Conservation (phyloP, 1,284 basidiomycete species). For the Inonotus hispidus region DNA sequence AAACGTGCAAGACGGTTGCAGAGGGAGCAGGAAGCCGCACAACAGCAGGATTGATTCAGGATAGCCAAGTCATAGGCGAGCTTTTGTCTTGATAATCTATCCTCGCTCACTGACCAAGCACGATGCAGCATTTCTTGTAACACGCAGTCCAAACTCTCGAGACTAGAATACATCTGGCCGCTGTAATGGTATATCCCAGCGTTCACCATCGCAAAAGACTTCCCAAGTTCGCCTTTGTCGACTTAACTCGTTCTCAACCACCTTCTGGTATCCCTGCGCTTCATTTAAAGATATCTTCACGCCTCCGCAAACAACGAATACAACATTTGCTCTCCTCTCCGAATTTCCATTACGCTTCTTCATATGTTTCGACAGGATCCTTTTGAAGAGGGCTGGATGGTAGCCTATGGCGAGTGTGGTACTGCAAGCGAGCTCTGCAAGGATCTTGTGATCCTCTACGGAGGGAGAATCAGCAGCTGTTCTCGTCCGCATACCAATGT, state of each 20-base stretch:
- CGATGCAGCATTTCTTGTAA: not conserved
- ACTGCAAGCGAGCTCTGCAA: conserved; percentile 68
- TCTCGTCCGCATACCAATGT: conserved; percentile 12
- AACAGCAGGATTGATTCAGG: conserved; percentile 19
- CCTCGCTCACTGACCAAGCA: not conserved
- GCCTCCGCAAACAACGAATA: conserved; percentile 69
- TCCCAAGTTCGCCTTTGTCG: conserved; percentile 30
- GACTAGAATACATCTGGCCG: not conserved
- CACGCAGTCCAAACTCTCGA: not conserved
- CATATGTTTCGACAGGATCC: conserved; percentile 35
- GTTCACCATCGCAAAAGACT: conserved; percentile 35
- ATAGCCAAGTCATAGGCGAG: not conserved
- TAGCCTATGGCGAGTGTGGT: conserved; percentile 64
- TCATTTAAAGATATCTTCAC: conserved; percentile 60
- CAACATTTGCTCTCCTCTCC: conserved; percentile 34
- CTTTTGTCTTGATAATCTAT: not conserved
- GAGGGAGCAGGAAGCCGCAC: conserved; percentile 30
- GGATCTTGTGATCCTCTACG: conserved; percentile 66
- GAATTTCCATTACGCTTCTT: conserved; percentile 20
- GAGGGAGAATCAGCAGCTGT: not conserved
- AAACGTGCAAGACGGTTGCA: conserved; percentile 43
- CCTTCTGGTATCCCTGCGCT: conserved; percentile 38
- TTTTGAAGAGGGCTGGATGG: conserved; percentile 46
- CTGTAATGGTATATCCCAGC: conserved; percentile 24
- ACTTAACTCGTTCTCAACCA: conserved; percentile 33